Percentiles rank a stretch among this genome's conserved stretches.
Evolutionary conservation across 2,329 filamentous ascomycete genomes (phyloP).

Genomic region (Hymenoscyphus infarciens): DNA sequence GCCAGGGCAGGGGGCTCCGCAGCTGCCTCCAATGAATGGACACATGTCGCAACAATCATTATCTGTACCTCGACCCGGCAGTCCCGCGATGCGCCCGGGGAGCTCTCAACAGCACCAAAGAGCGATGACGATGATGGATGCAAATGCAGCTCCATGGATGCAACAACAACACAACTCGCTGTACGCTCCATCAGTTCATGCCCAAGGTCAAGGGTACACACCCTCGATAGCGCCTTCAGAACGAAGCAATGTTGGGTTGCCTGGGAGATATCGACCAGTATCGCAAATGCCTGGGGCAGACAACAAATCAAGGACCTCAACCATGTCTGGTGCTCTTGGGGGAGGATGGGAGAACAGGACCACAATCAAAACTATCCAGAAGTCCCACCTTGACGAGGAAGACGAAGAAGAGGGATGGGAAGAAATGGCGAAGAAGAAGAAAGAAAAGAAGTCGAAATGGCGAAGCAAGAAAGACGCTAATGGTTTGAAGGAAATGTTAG

Average conservation of each 20-base stretch:
- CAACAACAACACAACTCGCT: conserved; percentile 41
- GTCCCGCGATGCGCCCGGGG: conserved; percentile 22
- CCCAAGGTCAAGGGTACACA: conserved; percentile 62
- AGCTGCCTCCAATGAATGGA: conserved; percentile 22
- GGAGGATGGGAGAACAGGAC: conserved; percentile 27
- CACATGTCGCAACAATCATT: conserved; percentile 26
- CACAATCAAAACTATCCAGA: conserved; percentile 40
- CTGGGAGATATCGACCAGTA: conserved; percentile 86
- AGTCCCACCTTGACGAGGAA: conserved; percentile 50
- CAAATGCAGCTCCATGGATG: conserved; percentile 57
- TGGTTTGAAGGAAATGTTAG: conserved; percentile 34
- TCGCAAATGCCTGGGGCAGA: conserved; percentile 53
- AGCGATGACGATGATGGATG: conserved; percentile 82
- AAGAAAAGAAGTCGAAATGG: conserved; percentile 66
- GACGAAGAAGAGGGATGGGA: conserved; percentile 68
- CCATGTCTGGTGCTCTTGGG: conserved; percentile 31
- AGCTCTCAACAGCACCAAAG: conserved; percentile 39
- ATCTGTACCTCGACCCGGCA: conserved; percentile 26
- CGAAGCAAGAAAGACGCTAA: conserved; percentile 51
- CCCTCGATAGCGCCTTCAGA: conserved; percentile 94
- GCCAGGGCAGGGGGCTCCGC: conserved; percentile 9
- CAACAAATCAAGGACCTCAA: conserved; percentile 34
- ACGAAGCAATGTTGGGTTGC: conserved; percentile 87
- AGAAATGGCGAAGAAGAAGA: conserved; percentile 65
- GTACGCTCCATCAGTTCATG: conserved; percentile 48